Evolutionary conservation across 2,329 filamentous ascomycete genomes (phyloP).

Genomic region (Cercospora janseana): DNA sequence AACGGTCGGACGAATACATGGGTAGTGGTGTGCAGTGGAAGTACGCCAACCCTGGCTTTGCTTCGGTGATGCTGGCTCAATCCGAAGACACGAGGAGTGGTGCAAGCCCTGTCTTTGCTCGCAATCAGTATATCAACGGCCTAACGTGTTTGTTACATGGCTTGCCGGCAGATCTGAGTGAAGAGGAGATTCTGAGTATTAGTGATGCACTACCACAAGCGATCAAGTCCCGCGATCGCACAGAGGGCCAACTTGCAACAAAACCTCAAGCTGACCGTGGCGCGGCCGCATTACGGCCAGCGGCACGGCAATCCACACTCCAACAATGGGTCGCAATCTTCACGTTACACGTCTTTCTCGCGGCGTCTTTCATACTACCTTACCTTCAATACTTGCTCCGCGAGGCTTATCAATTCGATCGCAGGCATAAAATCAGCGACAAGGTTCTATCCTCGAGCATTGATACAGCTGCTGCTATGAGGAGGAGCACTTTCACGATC

Average conservation of each 20-base stretch:
- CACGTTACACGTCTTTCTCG: conserved; percentile 48
- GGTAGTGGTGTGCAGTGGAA: conserved; percentile 50
- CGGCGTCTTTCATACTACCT: conserved; percentile 60
- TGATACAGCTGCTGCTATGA: conserved; percentile 54
- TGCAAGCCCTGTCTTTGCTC: conserved; percentile 52
- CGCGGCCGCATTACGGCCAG: not conserved
- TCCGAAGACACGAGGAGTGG: conserved; percentile 44
- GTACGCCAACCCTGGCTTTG: conserved; percentile 52
- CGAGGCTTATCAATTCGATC: conserved; percentile 61
- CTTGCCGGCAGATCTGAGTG: conserved; percentile 57
- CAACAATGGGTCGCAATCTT: conserved; percentile 26
- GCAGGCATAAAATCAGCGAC: conserved; percentile 63
- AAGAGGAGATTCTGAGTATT: conserved; percentile 54
- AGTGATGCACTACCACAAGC: conserved; percentile 50
- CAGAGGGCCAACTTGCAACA: conserved; percentile 23
- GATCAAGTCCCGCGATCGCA: not conserved
- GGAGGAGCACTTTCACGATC: conserved; percentile 53
- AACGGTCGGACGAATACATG: conserved; percentile 10
- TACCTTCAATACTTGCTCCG: conserved; percentile 57
- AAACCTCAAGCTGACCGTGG: not conserved
- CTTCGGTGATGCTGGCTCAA: conserved; percentile 47
- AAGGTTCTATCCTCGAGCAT: conserved; percentile 55
- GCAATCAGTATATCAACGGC: conserved; percentile 64
- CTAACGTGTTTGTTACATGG: conserved; percentile 63
- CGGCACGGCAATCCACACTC: conserved; percentile 22